Evolutionary conservation across 306 rosid species (phyloP), one percentile per base, ranked within the genome.

Genomic region (Cucurbita argyrosperma): DNA sequence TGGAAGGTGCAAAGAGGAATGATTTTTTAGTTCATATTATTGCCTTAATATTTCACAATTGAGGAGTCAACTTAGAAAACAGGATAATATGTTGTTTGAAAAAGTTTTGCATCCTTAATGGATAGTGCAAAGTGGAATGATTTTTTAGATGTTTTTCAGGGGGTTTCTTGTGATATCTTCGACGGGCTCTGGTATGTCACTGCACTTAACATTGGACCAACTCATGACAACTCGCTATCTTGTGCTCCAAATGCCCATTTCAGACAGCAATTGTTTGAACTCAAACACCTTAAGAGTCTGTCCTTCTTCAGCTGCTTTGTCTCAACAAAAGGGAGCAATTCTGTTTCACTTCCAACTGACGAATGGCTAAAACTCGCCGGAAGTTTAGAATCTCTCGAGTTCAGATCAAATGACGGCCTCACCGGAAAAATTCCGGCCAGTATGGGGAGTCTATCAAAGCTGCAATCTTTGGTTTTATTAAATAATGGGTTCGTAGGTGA

Each of bases 111-210:
- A 19, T 4, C n/a, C 11, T 65, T 16, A 10, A 65, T 65, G 51
- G 15, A 13, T 30, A 30, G 65, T 60, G 19, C 8, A 19, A 66
- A 66, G 9, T 66, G 73, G 4, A 0, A 4, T 62, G 49, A 62
- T 62, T 14, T 38, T 38, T 38, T 21, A 8, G 57, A 67, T 18
- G n/a, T 19, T 26, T 70, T 46, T 79, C 88, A 95, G 99, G 99
- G 97, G 7, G 91, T 95, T 13, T 87, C 97, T 38, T 95, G 99
- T 85, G 99, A 95, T 80, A 78, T 85, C 47, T 82, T 82, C 65
- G 78, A 89, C 81, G 99, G 96, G 69, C 57, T 85, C 56, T 95
- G 99, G 99, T 87, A 89, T 81, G 96, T 91, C 46, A 87, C 91
- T 71, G 77, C 71, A n/a, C 37, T 95, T 51, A 87, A 82, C 73